A percentile compares a stretch with the other conserved stretches of the same genome.
These are phyloP conservation scores for Pseudotulostoma volvatum DNA, from an alignment of 495 filamentous ascomycete species.

Conservation along the genomic window DNA sequence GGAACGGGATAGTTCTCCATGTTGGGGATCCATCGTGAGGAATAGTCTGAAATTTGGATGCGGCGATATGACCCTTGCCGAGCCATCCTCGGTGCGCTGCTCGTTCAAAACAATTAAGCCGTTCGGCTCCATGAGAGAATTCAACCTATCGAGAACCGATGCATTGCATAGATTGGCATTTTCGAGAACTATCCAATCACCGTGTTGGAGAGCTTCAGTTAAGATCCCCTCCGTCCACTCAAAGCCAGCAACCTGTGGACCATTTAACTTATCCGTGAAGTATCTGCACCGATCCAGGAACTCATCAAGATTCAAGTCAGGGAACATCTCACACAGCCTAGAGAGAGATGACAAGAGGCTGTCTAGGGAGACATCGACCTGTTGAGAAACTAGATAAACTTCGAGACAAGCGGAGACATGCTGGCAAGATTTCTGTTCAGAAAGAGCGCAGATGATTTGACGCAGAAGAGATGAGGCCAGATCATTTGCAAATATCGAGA, in stretches of 20 bases:
- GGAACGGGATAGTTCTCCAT: conserved; percentile 87
- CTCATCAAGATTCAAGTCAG: conserved; percentile 16
- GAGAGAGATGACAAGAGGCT: conserved; percentile 20
- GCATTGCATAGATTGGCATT: conserved; percentile 94
- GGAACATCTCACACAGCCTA: conserved; percentile 14
- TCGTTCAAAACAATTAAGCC: conserved; percentile 83
- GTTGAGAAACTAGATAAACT: conserved; percentile 20
- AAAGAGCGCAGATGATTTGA: conserved; percentile 34
- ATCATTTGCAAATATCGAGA: conserved; percentile 36
- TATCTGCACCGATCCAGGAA: conserved; percentile 20
- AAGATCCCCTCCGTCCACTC: conserved; percentile 93
- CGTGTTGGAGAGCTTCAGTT: conserved; percentile 68
- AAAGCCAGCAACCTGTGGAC: conserved; percentile 55
- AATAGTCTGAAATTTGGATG: conserved; percentile 86
- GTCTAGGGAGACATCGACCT: conserved; percentile 18
- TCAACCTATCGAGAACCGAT: conserved; percentile 86
- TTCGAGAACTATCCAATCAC: conserved; percentile 86
- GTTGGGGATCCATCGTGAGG: conserved; percentile 79
- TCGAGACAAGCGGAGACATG: conserved; percentile 19
- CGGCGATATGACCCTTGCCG: conserved; percentile 60
- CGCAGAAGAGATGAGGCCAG: conserved; percentile 38
- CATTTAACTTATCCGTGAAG: conserved; percentile 28
- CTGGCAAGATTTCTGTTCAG: conserved; percentile 21
- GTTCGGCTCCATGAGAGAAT: conserved; percentile 83
- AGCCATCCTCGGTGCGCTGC: conserved; percentile 66